Evolutionary conservation across 2,329 filamentous ascomycete species (phyloP).

Genomic region (Clarireedia hainanense): DNA sequence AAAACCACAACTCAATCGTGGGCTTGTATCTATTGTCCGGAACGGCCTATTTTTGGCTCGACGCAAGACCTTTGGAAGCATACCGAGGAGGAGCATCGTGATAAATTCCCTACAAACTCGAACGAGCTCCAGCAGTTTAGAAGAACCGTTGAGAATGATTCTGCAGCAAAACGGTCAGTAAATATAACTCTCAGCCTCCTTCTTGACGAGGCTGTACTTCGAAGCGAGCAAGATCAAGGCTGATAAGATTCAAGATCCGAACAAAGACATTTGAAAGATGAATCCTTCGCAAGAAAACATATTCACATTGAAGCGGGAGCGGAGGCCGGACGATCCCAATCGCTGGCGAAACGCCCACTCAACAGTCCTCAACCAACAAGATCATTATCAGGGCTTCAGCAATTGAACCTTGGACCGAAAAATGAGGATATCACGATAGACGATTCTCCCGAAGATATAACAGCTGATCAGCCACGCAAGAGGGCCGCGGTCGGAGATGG

Average conservation of each 20-base stretch:
- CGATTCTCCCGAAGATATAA: constrained; percentile 15
- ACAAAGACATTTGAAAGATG: constrained; percentile 15
- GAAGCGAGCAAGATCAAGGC: constrained; percentile 5
- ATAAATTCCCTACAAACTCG: constrained; percentile 13
- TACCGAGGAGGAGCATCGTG: constrained; percentile 11
- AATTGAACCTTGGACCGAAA: constrained; percentile 17
- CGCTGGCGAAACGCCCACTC: constrained; percentile 13
- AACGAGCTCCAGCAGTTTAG: constrained; percentile 9
- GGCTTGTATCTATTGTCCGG: constrained; percentile 17
- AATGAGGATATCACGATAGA: constrained; percentile 18
- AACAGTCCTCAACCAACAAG: constrained; percentile 7
- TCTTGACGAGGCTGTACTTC: background rate
- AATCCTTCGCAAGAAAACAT: constrained; percentile 9
- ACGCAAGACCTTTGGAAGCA: constrained; percentile 18
- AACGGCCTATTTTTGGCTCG: constrained; percentile 12
- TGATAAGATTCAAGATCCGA: constrained; percentile 7
- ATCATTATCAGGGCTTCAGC: constrained; percentile 15
- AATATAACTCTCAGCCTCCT: background rate
- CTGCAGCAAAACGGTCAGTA: constrained; percentile 13
- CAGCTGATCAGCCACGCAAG: constrained; percentile 20
- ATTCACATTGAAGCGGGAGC: constrained; percentile 2
- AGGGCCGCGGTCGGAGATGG: constrained; percentile 23
- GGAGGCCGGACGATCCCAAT: constrained; percentile 10
- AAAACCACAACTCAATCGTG: constrained; percentile 15
- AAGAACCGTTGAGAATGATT: constrained; percentile 11